Percentiles rank a stretch among this genome's conserved stretches.
phyloP scores from a whole-genome alignment of 768 basidiomycete genomes.

The Termitomyces sp. region DNA sequence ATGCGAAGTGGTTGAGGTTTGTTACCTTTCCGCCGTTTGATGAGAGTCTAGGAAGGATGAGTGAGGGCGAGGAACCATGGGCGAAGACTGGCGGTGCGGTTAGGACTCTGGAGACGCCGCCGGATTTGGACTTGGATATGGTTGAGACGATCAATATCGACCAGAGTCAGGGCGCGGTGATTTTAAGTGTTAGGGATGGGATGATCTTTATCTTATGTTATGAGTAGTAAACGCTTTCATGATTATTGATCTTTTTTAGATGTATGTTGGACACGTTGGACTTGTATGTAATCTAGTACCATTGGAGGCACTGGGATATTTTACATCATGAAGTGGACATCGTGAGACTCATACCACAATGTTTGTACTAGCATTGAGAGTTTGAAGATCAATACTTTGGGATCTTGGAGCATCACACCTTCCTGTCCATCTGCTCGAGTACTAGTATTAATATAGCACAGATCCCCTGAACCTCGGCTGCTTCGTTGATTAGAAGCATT shows the following conservation, averaged over 20 bases:
- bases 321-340: neutral
- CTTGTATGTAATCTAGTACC: neutral
- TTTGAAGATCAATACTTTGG: no score
- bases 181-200: conserved; percentile 61
- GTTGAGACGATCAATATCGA: conserved; percentile 79
- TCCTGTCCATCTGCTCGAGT: neutral
- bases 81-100: conserved; percentile 38
- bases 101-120: conserved; percentile 58
- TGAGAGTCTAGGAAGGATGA: conserved; percentile 21
- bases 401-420: no score
- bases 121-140: conserved; percentile 55
- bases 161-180: conserved; percentile 69
- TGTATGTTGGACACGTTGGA: neutral
- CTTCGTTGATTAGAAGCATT: neutral
- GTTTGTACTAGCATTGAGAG: no score
- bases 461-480: neutral
- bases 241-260: neutral
- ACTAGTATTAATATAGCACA: no score
- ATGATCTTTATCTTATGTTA: conserved; percentile 74
- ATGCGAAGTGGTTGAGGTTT: conserved; percentile 56
- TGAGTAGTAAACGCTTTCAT: conserved; percentile 21
- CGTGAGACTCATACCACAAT: no score
- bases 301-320: neutral
- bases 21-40: conserved; percentile 63
- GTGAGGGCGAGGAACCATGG: conserved; percentile 19